phyloP scores from a whole-genome alignment of 2,329 filamentous ascomycete genomes.

The Metarhizium humberi region DNA sequence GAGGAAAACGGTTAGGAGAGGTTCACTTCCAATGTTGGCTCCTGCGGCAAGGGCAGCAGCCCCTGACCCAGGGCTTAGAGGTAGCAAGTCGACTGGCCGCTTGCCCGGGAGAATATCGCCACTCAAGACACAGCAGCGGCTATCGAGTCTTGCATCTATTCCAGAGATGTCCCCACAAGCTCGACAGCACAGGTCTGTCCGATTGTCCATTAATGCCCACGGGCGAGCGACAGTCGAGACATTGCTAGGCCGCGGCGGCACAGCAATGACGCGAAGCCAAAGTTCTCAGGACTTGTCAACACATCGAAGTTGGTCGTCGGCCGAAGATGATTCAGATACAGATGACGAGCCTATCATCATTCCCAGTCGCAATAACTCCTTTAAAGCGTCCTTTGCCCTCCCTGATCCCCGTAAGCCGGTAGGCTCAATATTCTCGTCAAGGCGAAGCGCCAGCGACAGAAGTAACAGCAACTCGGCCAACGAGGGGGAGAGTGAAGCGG shows the following conservation, averaged over 20 bases:
- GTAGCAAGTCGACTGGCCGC: constrained; percentile 26
- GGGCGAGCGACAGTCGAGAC: constrained; percentile 49
- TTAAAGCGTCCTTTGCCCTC: constrained; percentile 45
- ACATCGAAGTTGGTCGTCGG: constrained; percentile 33
- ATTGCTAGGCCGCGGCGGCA: constrained; percentile 26
- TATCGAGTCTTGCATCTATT: constrained; percentile 47
- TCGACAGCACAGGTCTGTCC: constrained; percentile 45
- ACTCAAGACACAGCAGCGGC: constrained; percentile 39
- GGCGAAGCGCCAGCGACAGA: constrained; percentile 39
- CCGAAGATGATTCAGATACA: constrained; percentile 46
- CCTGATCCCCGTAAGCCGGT: constrained; percentile 43
- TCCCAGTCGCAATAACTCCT: constrained; percentile 47
- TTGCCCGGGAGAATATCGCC: constrained; percentile 42
- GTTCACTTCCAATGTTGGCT: constrained; percentile 37
- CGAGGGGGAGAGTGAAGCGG: constrained; percentile 47
- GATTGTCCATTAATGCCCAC: constrained; percentile 54
- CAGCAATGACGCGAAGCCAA: constrained; percentile 17
- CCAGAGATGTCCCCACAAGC: constrained; percentile 39
- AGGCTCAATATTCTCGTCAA: constrained; percentile 35
- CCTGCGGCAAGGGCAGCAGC: constrained; percentile 27
- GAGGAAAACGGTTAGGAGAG: constrained; percentile 30
- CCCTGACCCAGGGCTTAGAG: constrained; percentile 20
- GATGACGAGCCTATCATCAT: constrained; percentile 59
- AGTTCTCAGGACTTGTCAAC: constrained; percentile 19
- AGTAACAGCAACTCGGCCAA: constrained; percentile 32